Base-by-base conservation (phyloP, 2,329 filamentous ascomycete species). In the Penicillium sp. region DNA sequence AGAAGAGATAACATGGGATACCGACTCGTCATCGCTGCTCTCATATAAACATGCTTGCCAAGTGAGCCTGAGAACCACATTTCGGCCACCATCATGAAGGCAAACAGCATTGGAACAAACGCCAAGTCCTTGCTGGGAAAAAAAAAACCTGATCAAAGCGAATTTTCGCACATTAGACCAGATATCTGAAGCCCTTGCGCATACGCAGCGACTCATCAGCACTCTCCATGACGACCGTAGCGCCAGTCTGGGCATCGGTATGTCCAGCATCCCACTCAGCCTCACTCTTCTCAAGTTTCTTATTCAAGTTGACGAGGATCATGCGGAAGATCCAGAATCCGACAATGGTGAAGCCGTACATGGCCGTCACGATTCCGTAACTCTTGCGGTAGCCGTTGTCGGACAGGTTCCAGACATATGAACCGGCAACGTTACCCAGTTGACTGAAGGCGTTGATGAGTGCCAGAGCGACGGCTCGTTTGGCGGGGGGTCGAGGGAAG, bases 401-500 rank as follows among this genome's bases (percentile, higher is more conserved):
- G 23, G 75, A 71, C 45, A 86, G 74, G 47, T 77, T 72, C 84
- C 84, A 86, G 3, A 86, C 83, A 61, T 86, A 86, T 0, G 79
- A 81, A 2, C 84, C 84, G 0, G 83, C 83, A 0, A 83, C 76
- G 62, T 83, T 84, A 47, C 81, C 81, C 2, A 84, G 73, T 70
- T 66, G 63, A 18, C 80, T 82, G 24, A 89, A 78, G 1, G 86
- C 85, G 66, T 92, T 92, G 73, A 91, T 88, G 58, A 88, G 84
- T 4, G 87, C 89, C 4, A 92, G 70, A 0, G 86, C 87, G 0
- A 87, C 83, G 5, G 84, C 84, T 49, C 87, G 81, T 74, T 90
- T 90, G 18, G 88, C 86, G 0, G 87, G 86, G 1, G 89, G 88
- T 2, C 88, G 81, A 0, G 88, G 87, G 54, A 92, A 80, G 4